Evolutionary conservation across 2,329 filamentous ascomycete genomes (phyloP).

Genomic region (Pseudonectria buxi): DNA sequence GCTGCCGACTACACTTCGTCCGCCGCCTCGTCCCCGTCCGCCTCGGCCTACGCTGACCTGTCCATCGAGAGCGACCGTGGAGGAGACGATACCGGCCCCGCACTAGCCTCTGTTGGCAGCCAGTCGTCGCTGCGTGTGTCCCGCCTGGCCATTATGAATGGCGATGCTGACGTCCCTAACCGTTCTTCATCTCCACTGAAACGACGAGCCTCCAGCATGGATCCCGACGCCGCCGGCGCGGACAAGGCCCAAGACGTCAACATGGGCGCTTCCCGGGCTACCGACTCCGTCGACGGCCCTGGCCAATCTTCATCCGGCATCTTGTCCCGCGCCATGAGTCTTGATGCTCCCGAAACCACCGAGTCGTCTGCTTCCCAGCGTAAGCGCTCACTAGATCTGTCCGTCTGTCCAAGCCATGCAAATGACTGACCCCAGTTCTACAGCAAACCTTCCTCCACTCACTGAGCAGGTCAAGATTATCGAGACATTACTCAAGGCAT

Average conservation of each 20-base stretch:
- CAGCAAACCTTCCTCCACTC: constrained; percentile 31
- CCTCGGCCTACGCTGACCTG: constrained; percentile 48
- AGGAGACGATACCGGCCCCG: constrained; percentile 39
- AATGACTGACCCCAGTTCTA: constrained; percentile 9
- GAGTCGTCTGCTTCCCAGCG: constrained; percentile 17
- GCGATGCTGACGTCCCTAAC: constrained; percentile 49
- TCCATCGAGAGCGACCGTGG: constrained; percentile 50
- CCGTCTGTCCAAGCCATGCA: neutral
- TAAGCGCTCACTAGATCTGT: constrained; percentile 14
- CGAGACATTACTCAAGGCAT: constrained; percentile 50
- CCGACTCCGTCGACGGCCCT: constrained; percentile 8
- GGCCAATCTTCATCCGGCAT: constrained; percentile 11
- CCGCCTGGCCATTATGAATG: constrained; percentile 53
- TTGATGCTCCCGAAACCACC: constrained; percentile 30
- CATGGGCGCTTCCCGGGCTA: constrained; percentile 30
- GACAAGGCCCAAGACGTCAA: constrained; percentile 39
- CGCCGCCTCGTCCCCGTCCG: constrained; percentile 51
- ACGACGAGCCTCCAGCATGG: constrained; percentile 56
- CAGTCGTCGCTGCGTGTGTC: constrained; percentile 47
- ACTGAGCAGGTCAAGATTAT: constrained; percentile 66
- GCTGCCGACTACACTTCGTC: constrained; percentile 47
- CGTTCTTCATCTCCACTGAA: constrained; percentile 60
- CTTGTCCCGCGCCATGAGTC: constrained; percentile 35
- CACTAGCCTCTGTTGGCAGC: constrained; percentile 35
- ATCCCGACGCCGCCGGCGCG: constrained; percentile 37